Conservation (phyloP, 2,329 filamentous ascomycete genomes). For the Phaeosphaeriaceae sp. region DNA sequence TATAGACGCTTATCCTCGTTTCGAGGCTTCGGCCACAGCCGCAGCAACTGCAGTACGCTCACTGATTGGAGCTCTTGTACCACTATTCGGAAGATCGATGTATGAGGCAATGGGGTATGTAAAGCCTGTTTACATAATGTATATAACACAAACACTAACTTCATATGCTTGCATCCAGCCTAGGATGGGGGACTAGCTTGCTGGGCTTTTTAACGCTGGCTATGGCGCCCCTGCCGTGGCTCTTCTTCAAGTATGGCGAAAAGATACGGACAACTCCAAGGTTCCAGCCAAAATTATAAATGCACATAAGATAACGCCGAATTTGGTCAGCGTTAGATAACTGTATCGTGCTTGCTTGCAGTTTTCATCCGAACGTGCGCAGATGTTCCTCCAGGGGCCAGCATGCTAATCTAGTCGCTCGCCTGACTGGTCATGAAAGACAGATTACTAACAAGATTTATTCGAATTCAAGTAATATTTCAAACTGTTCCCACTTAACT, state of each 20-base stretch:
- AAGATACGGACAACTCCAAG: conserved; percentile 48
- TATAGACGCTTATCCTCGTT: conserved; percentile 60
- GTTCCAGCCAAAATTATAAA: conserved; percentile 20
- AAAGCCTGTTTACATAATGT: too few relatives aligned
- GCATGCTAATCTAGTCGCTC: too few relatives aligned
- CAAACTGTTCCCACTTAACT: too few relatives aligned
- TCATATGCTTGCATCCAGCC: background rate
- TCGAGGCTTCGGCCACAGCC: conserved; percentile 59
- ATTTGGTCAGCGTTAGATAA: too few relatives aligned
- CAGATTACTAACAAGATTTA: too few relatives aligned
- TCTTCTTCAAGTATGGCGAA: conserved; percentile 54
- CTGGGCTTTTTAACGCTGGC: conserved; percentile 58
- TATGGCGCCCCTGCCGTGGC: conserved; percentile 50
- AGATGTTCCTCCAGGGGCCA: too few relatives aligned
- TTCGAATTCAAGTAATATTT: too few relatives aligned
- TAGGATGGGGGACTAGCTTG: conserved; percentile 64
- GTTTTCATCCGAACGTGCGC: too few relatives aligned
- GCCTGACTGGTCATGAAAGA: too few relatives aligned
- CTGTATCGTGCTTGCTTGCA: too few relatives aligned
- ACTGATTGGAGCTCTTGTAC: conserved; percentile 62
- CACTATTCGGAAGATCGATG: conserved; percentile 64
- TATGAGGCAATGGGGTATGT: conserved; percentile 58
- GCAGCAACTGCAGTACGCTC: conserved; percentile 62
- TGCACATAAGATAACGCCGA: too few relatives aligned
- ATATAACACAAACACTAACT: too few relatives aligned